phyloP scores from a whole-genome alignment of 2,329 filamentous ascomycete species.

The Raffaelea arxii region DNA sequence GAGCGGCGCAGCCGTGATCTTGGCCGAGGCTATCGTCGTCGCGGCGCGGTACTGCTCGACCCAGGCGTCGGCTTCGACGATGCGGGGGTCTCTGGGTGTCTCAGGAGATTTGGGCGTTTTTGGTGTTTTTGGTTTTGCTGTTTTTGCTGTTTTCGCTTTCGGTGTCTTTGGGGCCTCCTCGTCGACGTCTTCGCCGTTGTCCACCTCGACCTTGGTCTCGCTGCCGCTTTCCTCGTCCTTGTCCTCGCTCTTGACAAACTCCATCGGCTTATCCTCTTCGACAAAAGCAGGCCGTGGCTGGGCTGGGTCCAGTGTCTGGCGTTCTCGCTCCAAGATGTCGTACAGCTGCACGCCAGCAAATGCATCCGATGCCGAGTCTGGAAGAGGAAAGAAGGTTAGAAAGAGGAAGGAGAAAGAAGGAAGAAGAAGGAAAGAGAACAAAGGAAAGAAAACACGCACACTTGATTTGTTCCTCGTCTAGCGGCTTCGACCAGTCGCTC shows the following conservation, averaged over 20 bases:
- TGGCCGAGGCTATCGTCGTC: constrained; percentile 12
- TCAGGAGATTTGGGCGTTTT: neutral
- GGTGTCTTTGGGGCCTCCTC: constrained; percentile 7
- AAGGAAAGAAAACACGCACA: constrained; percentile 39
- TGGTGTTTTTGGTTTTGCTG: neutral
- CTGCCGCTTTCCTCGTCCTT: constrained; percentile 18
- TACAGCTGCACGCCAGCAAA: constrained; percentile 72
- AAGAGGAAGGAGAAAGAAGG: constrained; percentile 2
- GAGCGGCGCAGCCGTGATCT: constrained; percentile 29
- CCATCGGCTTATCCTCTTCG: constrained; percentile 57
- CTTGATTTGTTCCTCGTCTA: constrained; percentile 56
- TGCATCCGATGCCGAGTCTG: constrained; percentile 72
- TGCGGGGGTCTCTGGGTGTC: constrained; percentile 27
- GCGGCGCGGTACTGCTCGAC: constrained; percentile 23
- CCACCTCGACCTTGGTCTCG: constrained; percentile 13
- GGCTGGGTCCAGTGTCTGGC: constrained; percentile 54
- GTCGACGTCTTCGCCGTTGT: constrained; percentile 11
- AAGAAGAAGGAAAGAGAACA: constrained; percentile 7
- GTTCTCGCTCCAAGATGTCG: constrained; percentile 57
- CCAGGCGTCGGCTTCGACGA: constrained; percentile 33
- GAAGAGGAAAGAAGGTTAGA: constrained; percentile 16
- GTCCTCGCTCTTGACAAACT: constrained; percentile 25
- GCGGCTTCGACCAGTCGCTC: constrained; percentile 60
- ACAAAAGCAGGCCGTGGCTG: constrained; percentile 62
- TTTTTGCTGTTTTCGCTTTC: constrained; percentile 1